Base-by-base conservation (phyloP, 345 rosid species). In the Populus euphratica region DNA sequence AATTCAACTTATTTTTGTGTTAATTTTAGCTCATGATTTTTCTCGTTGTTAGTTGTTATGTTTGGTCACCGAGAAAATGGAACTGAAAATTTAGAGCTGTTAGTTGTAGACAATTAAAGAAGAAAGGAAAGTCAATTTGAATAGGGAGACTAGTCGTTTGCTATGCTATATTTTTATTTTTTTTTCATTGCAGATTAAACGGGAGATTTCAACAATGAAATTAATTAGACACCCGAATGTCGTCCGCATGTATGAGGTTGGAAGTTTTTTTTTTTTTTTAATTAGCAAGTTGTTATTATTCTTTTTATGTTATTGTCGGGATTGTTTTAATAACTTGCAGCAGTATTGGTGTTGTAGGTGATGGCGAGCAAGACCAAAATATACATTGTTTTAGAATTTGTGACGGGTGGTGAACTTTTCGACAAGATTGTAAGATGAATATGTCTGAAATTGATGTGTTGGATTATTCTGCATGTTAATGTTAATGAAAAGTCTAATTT, bases 331-430 rank as follows among this genome's bases (percentile, higher is more conserved):
- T 70, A n/a, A 80, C 33, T 79, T 75, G 14, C 59, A 7, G 70
- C 66, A 50, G 61, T 73, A 23, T 79, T 84, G 13, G 39, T 85
- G 62, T 66, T 86, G 78, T 20, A 94, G 99, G 99, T 96, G 79
- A 96, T 96, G 99, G 99, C 98, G 5, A 96, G 99, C 87, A 96
- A 96, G 87, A 88, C 93, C 7, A 94, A 91, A 81, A 94, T 96
- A 75, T 96, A 96, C 82, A 94, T 96, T 39, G 97, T 96, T 52
- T 70, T 96, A 86, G 94, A 96, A 77, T 91, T 96, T 54, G 95
- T 91, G 29, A 94, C 99, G 66, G 99, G 99, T 41, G 98, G 98
- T 35, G 99, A 96, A 88, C 97, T 96, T 81, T 93, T 96, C 76
- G 97, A 96, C 86, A 92, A 90, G 88, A 96, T 96, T 81, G 99